These are phyloP conservation scores for Rhynchospora tenuis DNA, from an alignment of 176 grass and related monocot species.

Conservation along the genomic window DNA sequence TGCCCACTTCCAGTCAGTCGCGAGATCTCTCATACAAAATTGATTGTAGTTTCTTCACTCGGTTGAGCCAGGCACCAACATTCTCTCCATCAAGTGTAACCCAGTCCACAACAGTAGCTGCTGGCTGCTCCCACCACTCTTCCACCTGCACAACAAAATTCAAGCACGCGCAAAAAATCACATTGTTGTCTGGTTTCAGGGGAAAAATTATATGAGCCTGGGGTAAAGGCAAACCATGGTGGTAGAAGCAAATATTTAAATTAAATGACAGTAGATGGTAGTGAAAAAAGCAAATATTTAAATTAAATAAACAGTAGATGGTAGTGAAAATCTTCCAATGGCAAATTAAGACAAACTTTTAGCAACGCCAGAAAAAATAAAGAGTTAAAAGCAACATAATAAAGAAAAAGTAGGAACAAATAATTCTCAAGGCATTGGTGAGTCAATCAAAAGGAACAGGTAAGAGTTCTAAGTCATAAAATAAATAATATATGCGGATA, in stretches of 20 bases:
- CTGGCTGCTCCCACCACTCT: conserved; percentile 95
- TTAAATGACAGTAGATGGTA: neutral
- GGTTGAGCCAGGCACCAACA: conserved; percentile 85
- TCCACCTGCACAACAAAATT: conserved; percentile 52
- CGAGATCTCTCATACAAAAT: conserved; percentile 33
- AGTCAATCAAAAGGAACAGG: neutral
- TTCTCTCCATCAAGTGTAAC: conserved; percentile 85
- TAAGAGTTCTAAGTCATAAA: neutral
- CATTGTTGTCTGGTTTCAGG: neutral
- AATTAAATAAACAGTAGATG: neutral
- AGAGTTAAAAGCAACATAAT: neutral
- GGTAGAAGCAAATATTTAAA: neutral
- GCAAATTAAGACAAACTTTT: neutral
- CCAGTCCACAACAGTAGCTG: conserved; percentile 87
- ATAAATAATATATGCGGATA: neutral
- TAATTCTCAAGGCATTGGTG: neutral
- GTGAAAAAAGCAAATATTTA: neutral
- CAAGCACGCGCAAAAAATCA: neutral
- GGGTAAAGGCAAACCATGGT: too few species aligned
- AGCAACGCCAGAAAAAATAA: neutral
- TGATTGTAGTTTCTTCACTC: conserved; percentile 83
- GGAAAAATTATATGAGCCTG: neutral
- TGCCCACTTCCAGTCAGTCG: neutral
- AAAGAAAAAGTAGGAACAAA: neutral
- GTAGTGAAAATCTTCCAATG: neutral